phyloP scores from a whole-genome alignment of 306 rosid genomes.

The Sicyos baderoa region DNA sequence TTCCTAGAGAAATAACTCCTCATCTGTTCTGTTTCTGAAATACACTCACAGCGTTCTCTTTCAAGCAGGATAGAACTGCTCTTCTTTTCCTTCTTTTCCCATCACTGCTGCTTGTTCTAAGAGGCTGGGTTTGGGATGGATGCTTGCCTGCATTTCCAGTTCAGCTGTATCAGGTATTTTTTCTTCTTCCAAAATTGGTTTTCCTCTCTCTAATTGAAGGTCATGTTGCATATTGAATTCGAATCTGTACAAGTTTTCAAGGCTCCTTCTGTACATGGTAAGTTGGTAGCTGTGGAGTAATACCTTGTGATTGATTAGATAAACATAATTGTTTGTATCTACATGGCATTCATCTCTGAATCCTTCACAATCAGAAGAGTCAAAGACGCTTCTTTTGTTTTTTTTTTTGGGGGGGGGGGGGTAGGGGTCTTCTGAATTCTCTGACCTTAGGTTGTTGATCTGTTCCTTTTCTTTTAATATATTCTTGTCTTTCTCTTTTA shows the following conservation, averaged over 20 bases:
- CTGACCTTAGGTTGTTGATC: neutral
- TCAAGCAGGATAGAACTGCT: conserved; percentile 91
- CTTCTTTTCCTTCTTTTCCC: conserved; percentile 88
- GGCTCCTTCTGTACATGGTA: conserved; percentile 1
- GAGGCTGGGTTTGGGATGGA: conserved; percentile 92
- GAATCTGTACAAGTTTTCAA: neutral
- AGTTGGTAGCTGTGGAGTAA: neutral
- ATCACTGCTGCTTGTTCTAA: conserved; percentile 52
- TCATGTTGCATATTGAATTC: neutral
- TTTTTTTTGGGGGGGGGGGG: neutral
- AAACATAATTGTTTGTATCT: neutral
- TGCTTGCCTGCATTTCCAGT: conserved; percentile 94
- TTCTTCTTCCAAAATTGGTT: neutral
- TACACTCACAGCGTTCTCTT: conserved; percentile 23
- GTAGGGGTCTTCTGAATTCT: neutral
- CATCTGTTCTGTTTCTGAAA: neutral
- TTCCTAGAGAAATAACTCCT: neutral
- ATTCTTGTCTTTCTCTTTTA: neutral
- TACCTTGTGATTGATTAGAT: neutral
- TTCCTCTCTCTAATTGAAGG: neutral
- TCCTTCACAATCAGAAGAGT: neutral
- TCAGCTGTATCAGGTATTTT: conserved; percentile 80
- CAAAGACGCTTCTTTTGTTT: neutral
- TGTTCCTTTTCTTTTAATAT: neutral
- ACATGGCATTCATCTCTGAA: neutral